Percentiles rank a stretch among this genome's conserved stretches.
Conservation (phyloP, 2,329 filamentous ascomycete species). For the Aureobasidium namibiae region DNA sequence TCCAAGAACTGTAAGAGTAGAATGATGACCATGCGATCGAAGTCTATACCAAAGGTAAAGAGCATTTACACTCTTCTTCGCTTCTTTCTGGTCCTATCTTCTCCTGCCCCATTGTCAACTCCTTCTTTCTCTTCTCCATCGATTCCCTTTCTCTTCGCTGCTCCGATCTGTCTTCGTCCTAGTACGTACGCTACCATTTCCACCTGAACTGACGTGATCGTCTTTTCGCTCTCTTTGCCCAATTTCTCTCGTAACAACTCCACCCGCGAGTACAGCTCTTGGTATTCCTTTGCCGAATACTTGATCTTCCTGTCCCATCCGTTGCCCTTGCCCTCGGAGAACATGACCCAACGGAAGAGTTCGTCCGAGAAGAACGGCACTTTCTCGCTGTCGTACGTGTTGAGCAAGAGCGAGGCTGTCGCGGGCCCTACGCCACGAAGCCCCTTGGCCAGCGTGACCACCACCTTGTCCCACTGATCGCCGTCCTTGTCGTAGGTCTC, state of each 20-base stretch:
- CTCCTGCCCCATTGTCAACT: background rate
- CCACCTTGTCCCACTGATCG: background rate
- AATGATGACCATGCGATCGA: no score
- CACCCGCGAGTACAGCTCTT: slow-evolving; percentile 39
- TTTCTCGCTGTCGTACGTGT: slow-evolving; percentile 50
- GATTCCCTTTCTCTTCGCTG: background rate
- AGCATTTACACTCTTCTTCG: background rate
- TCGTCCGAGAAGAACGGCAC: slow-evolving; percentile 77
- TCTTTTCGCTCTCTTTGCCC: slow-evolving; percentile 17
- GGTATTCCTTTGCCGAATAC: slow-evolving; percentile 64
- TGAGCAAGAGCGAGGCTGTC: slow-evolving; percentile 66
- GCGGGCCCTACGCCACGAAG: slow-evolving; percentile 73
- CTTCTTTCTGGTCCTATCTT: background rate
- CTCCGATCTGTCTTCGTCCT: slow-evolving; percentile 34
- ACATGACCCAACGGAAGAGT: slow-evolving; percentile 63
- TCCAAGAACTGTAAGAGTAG: background rate
- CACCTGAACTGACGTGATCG: slow-evolving; percentile 51
- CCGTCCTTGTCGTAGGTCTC: slow-evolving; percentile 31
- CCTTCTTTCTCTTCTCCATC: background rate
- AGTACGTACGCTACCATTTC: slow-evolving; percentile 66
- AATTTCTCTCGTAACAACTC: slow-evolving; percentile 37
- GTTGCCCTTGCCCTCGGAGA: slow-evolving; percentile 30
- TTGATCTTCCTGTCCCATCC: slow-evolving; percentile 49
- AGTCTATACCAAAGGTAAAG: background rate
- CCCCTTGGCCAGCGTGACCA: slow-evolving; percentile 41